Percentiles rank a stretch among this genome's conserved stretches.
Conservation (phyloP, 2,329 filamentous ascomycete species). For the Parasarocladium wereldwijsianum region DNA sequence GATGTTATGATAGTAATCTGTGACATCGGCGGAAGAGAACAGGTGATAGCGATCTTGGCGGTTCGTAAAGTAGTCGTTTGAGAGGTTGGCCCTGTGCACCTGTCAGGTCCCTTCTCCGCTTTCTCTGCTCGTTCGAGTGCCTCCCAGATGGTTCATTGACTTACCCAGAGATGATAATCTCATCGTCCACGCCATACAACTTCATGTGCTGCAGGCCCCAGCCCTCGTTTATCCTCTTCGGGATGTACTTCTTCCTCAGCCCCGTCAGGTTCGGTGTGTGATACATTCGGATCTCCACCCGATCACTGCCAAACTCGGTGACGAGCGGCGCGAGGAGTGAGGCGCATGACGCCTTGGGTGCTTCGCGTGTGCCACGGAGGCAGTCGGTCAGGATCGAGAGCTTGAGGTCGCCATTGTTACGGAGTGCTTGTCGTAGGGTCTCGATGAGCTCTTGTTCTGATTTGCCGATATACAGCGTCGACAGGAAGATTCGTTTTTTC, state of each 20-base stretch:
- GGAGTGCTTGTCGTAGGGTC: conserved; percentile 61
- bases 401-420: conserved; percentile 57
- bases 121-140: too few species aligned
- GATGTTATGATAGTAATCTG: conserved; percentile 68
- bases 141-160: conserved; percentile 6
- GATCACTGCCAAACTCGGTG: conserved; percentile 63
- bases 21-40: conserved; percentile 64
- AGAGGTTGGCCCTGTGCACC: conserved; percentile 59
- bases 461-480: conserved; percentile 94
- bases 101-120: conserved; percentile 2
- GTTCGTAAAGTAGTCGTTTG: conserved; percentile 89
- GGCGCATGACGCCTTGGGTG: conserved; percentile 71
- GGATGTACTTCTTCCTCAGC: conserved; percentile 66
- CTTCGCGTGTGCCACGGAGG: conserved; percentile 79
- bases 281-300: conserved; percentile 93
- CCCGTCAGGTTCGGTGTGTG: conserved; percentile 94
- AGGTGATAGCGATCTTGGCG: conserved; percentile 90
- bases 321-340: conserved; percentile 78
- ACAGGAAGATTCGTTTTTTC: conserved; percentile 69
- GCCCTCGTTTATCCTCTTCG: conserved; percentile 87
- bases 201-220: conserved; percentile 99
- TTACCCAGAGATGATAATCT: conserved; percentile 84
- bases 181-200: conserved; percentile 87
- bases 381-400: conserved; percentile 87
- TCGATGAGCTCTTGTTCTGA: conserved; percentile 78